Percentiles rank a stretch among this genome's conserved stretches.
Conservation (phyloP, 202 grass and related monocot genomes). For the Miscanthus sacchariflorus region DNA sequence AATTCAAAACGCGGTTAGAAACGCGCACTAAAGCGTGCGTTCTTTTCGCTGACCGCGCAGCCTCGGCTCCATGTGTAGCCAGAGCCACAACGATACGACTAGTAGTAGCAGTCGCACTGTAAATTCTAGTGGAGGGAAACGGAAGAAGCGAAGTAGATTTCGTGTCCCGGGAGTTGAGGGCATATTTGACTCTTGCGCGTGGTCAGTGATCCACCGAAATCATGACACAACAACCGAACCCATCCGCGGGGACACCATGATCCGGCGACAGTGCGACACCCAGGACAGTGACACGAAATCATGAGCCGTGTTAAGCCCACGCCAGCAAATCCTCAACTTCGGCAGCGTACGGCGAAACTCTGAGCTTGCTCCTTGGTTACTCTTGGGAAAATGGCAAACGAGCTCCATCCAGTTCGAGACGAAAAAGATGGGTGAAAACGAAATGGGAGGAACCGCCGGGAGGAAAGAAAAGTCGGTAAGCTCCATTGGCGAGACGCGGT, state of each 20-base stretch:
- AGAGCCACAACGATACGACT: neutral
- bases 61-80: neutral
- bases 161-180: neutral
- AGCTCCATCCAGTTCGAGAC: neutral
- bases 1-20: neutral
- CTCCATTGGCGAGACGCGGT: neutral
- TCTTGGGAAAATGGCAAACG: neutral
- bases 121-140: too few species aligned
- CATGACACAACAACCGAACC: neutral
- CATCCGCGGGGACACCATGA: neutral
- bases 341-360: neutral
- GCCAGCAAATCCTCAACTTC: neutral
- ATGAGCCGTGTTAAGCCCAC: neutral
- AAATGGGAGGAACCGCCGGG: neutral
- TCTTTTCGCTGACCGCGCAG: neutral
- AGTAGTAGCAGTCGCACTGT: too few species aligned
- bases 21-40: neutral
- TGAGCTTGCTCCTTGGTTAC: neutral
- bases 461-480: neutral
- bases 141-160: too few species aligned
- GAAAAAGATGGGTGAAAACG: neutral
- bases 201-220: neutral
- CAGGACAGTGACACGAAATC: neutral
- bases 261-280: neutral
- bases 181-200: neutral